Conservation (phyloP, 371 early-diverging fungal species). For the Mortierella sp. region DNA sequence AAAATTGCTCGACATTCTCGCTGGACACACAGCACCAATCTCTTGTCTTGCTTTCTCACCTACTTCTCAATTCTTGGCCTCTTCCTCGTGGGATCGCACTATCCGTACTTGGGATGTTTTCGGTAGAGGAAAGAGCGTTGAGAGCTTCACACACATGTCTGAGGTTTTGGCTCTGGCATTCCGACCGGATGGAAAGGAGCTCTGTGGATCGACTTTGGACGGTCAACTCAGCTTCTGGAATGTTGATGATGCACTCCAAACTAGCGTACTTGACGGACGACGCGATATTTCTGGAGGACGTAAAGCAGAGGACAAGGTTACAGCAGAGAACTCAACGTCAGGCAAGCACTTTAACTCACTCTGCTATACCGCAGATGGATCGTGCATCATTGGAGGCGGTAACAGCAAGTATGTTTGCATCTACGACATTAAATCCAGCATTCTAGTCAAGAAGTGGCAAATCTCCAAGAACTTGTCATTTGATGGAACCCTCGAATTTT, state of each 20-base stretch:
- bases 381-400: constrained; percentile 92
- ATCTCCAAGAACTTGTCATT: constrained; percentile 92
- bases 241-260: constrained; percentile 73
- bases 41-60: constrained; percentile 89
- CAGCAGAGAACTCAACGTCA: constrained; percentile 87
- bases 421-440: constrained; percentile 83
- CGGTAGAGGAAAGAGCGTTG: constrained; percentile 84
- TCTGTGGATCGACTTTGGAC: constrained; percentile 91
- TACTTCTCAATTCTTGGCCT: constrained; percentile 77
- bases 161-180: constrained; percentile 94
- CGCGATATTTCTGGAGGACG: constrained; percentile 95
- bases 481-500: constrained; percentile 91
- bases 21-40: constrained; percentile 96
- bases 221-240: constrained; percentile 97
- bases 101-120: constrained; percentile 96
- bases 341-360: constrained; percentile 93
- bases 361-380: constrained; percentile 96
- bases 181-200: constrained; percentile 91
- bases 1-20: constrained; percentile 92
- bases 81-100: constrained; percentile 96
- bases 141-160: constrained; percentile 82
- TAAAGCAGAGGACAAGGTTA: constrained; percentile 76
- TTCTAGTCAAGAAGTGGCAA: constrained; percentile 91
- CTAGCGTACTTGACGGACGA: constrained; percentile 89
- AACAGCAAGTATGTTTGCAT: constrained; percentile 95